These are phyloP conservation scores for Urtica urens DNA, from an alignment of 306 rosid genomes.

Conservation along the genomic window DNA sequence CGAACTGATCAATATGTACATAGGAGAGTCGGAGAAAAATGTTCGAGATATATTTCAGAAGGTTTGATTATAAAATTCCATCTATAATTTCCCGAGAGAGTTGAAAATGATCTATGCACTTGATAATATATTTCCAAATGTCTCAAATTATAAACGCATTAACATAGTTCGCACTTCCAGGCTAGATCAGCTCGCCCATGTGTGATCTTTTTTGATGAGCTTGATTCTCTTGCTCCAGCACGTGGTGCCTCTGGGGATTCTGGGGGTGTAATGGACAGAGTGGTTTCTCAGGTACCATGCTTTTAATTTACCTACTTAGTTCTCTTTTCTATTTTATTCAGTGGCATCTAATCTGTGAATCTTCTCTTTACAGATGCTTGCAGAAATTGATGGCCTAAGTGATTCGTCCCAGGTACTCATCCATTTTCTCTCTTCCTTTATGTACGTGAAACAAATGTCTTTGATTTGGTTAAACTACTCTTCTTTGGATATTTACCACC, in stretches of 20 bases:
- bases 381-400: conserved; percentile 85
- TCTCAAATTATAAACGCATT: not conserved
- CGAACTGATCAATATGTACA: conserved; percentile 92
- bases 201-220: conserved; percentile 92
- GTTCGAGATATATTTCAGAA: conserved; percentile 83
- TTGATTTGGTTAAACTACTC: not conserved
- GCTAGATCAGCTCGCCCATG: conserved; percentile 96
- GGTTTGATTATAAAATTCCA: conserved; percentile 30
- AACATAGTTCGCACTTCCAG: conserved; percentile 27
- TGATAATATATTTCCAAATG: too few relatives aligned
- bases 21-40: conserved; percentile 97
- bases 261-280: conserved; percentile 96
- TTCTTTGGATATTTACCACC: conserved; percentile 14
- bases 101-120: too few relatives aligned
- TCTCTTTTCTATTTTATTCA: conserved; percentile 6
- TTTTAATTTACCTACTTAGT: conserved; percentile 2
- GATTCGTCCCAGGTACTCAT: conserved; percentile 74
- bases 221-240: conserved; percentile 98
- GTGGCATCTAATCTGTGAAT: conserved; percentile 16
- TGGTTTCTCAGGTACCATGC: conserved; percentile 81
- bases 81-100: too few relatives aligned
- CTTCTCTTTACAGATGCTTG: conserved; percentile 66
- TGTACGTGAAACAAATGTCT: not conserved
- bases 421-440: not conserved
- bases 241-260: conserved; percentile 96